A percentile compares a stretch with the other conserved stretches of the same genome.
Evolutionary conservation across 208 protist species (phyloP).

Genomic region (Polymyxa betae): DNA sequence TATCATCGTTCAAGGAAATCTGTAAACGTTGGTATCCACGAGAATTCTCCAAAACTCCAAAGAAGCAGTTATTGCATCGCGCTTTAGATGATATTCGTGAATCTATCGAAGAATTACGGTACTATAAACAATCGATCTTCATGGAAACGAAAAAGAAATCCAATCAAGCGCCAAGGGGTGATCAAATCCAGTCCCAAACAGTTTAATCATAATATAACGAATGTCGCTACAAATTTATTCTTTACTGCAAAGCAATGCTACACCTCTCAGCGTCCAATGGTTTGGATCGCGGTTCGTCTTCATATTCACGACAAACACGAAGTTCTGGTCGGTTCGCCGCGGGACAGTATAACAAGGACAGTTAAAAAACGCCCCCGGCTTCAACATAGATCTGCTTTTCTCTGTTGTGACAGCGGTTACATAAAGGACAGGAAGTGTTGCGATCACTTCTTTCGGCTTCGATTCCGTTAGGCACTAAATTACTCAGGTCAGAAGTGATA

Average conservation of each 20-base stretch:
- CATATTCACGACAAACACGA: conserved; percentile 93
- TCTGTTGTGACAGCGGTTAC: conserved; percentile 82
- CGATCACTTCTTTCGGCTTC: conserved; percentile 89
- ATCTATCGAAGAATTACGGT: not conserved
- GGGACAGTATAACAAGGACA: conserved; percentile 97
- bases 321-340: conserved; percentile 89
- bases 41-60: not conserved
- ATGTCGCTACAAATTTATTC: not conserved
- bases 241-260: conserved; percentile 55
- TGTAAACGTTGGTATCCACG: not conserved
- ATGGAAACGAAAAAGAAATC: too few relatives aligned
- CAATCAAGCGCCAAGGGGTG: too few relatives aligned
- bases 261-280: conserved; percentile 52
- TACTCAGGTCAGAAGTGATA: too few relatives aligned
- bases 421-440: conserved; percentile 91
- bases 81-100: not conserved
- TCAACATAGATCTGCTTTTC: conserved; percentile 29
- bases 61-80: not conserved
- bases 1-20: not conserved
- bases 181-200: too few relatives aligned
- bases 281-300: conserved; percentile 53
- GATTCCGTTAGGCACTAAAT: conserved; percentile 76
- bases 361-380: conserved; percentile 75
- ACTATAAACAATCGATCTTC: not conserved
- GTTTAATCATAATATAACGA: too few relatives aligned